Evolutionary conservation across 1,284 basidiomycete species (phyloP).

Genomic region (Chalciporus sp.): DNA sequence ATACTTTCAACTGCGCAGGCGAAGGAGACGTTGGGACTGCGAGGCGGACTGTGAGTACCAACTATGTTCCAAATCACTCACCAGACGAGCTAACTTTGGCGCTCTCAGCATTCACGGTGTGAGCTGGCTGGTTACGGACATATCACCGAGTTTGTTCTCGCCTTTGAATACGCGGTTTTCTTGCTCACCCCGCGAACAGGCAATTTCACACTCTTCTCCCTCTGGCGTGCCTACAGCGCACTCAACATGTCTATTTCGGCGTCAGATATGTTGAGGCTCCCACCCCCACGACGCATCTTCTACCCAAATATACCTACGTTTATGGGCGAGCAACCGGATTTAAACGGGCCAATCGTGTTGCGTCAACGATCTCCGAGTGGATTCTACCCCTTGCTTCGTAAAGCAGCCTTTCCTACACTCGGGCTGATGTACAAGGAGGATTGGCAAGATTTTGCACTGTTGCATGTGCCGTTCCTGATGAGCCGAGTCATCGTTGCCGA

Average conservation of each 20-base stretch:
- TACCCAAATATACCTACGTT: slow-evolving; percentile 68
- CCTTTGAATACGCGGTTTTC: background rate
- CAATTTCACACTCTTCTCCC: slow-evolving; percentile 73
- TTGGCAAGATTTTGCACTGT: slow-evolving; percentile 72
- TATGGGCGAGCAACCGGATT: slow-evolving; percentile 51
- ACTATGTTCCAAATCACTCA: background rate
- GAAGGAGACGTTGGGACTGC: slow-evolving; percentile 49
- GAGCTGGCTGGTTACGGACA: slow-evolving; percentile 57
- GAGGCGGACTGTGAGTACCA: slow-evolving; percentile 55
- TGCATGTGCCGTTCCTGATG: slow-evolving; percentile 70
- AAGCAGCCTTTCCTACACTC: slow-evolving; percentile 74
- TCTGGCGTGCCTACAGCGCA: slow-evolving; percentile 79
- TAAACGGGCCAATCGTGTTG: slow-evolving; percentile 45
- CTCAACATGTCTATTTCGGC: slow-evolving; percentile 59
- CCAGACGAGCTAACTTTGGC: background rate
- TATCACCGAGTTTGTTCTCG: slow-evolving; percentile 44
- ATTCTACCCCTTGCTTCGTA: slow-evolving; percentile 62
- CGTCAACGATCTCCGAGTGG: slow-evolving; percentile 55
- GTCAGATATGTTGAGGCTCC: slow-evolving; percentile 53
- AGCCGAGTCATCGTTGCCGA: slow-evolving; percentile 80
- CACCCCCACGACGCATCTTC: slow-evolving; percentile 71
- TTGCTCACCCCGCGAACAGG: slow-evolving; percentile 38
- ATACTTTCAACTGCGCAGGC: slow-evolving; percentile 60
- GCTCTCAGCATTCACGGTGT: slow-evolving; percentile 52
- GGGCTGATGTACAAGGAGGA: slow-evolving; percentile 71